phyloP scores from a whole-genome alignment of 768 basidiomycete species.

The Suillus subalutaceus region DNA sequence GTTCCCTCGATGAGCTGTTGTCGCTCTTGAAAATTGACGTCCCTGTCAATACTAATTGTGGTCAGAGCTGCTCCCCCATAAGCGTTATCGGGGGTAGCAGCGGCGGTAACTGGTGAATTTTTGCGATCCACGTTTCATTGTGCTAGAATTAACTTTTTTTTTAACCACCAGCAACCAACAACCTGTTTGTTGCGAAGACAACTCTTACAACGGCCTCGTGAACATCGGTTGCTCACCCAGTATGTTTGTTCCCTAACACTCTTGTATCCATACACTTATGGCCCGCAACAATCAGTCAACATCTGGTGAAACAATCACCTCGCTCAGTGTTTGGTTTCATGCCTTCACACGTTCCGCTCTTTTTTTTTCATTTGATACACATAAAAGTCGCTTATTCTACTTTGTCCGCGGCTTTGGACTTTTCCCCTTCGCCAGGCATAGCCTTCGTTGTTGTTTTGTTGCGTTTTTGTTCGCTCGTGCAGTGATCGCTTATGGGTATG shows the following conservation, averaged over 20 bases:
- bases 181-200: slow-evolving; percentile 44
- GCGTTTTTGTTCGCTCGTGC: neutral
- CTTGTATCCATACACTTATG: neutral
- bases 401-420: slow-evolving; percentile 11
- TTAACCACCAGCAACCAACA: slow-evolving; percentile 30
- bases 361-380: slow-evolving; percentile 18
- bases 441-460: slow-evolving; percentile 15
- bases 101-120: slow-evolving; percentile 22
- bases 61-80: slow-evolving; percentile 38
- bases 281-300: slow-evolving; percentile 16
- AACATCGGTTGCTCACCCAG: slow-evolving; percentile 44
- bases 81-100: slow-evolving; percentile 26
- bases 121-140: neutral
- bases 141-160: neutral
- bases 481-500: neutral
- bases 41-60: slow-evolving; percentile 12
- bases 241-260: slow-evolving; percentile 16
- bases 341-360: slow-evolving; percentile 19
- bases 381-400: slow-evolving; percentile 19
- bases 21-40: neutral
- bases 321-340: neutral
- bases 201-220: slow-evolving; percentile 38
- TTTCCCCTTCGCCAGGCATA: slow-evolving; percentile 7
- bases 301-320: slow-evolving; percentile 17
- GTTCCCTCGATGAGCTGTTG: neutral